Evolutionary conservation across 2,329 filamentous ascomycete species (phyloP).

Genomic region (Ophiostoma populinum): DNA sequence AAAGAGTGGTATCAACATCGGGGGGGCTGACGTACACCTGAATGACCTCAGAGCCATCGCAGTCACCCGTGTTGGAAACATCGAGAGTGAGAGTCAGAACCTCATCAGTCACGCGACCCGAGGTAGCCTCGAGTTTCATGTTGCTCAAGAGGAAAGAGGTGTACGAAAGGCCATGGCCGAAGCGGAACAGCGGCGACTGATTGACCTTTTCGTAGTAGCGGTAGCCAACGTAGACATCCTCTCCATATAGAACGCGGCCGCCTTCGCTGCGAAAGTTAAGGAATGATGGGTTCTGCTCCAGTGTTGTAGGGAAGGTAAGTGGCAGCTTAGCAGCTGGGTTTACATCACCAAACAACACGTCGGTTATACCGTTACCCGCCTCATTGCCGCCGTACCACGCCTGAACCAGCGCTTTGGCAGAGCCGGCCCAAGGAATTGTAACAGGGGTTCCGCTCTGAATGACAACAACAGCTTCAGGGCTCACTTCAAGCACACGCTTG

Average conservation of each 20-base stretch:
- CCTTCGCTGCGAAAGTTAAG: constrained; percentile 58
- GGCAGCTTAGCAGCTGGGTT: constrained; percentile 54
- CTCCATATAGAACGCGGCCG: constrained; percentile 56
- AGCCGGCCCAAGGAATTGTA: constrained; percentile 31
- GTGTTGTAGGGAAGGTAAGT: constrained; percentile 48
- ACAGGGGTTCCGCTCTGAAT: constrained; percentile 43
- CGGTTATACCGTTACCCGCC: constrained; percentile 46
- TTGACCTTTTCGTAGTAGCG: constrained; percentile 61
- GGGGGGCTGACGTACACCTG: constrained; percentile 29
- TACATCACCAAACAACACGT: constrained; percentile 41
- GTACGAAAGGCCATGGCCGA: constrained; percentile 67
- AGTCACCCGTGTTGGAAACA: constrained; percentile 27
- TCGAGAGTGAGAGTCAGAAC: constrained; percentile 16
- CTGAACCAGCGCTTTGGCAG: constrained; percentile 34
- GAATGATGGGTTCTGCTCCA: constrained; percentile 59
- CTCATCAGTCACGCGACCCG: constrained; percentile 22
- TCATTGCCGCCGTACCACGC: constrained; percentile 52
- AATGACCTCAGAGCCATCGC: constrained; percentile 35
- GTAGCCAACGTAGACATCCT: constrained; percentile 70
- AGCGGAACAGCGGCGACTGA: constrained; percentile 51
- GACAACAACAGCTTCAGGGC: constrained; percentile 38
- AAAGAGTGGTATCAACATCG: not conserved
- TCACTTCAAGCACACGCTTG: constrained; percentile 31
- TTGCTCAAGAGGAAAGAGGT: constrained; percentile 41
- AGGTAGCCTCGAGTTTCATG: not conserved